Evolutionary conservation across 805 yeast genomes (phyloP), one percentile per base, ranked within the genome.

Genomic region (Schwanniomyces pseudopolymorphus): DNA sequence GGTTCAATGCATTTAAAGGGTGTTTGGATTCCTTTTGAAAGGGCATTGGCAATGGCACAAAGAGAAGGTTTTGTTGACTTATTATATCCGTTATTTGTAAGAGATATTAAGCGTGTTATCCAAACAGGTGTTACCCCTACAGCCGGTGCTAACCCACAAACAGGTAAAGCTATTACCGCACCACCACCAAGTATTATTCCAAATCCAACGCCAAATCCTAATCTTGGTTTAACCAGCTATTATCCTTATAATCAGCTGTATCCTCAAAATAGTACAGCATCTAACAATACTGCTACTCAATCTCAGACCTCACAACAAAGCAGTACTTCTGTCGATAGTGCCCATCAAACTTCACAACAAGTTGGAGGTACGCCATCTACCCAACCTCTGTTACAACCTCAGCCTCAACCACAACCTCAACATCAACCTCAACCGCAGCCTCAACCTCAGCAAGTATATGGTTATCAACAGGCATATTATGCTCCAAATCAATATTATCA

Each of bases 1-100:
- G 96, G 96, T 4, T 83, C 90, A 11, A 87, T 87, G 91, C 91
- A 87, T 64, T 71, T 87, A 56, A 87, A 87, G 68, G 96, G 96
- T 33, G 95, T 87, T 40, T 87, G 96, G 96, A 86, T 87, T 48
- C 95, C 96, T 1, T 86, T 85, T 60, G 92, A 87, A 51, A 72
- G 94, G 42, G 96, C 95, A 1, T 70, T 83, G 40, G 85, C 85
- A 27, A 84, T 87, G 81, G 95, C 96, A 14, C 85, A 85, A 64
- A 74, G 84, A 51, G 94, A 87, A 61, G 86, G 88, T 35, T 85
- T 85, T 49, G 80, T 78, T 22, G 89, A 84, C 54, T 58, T 78
- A 33, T 71, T 85, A 49, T 83, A 82, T 57, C 89, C 89, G 2
- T 68, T 85, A 40, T 84, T 85, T 63, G 90, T 86, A 31, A 76